A percentile compares a stretch with the other conserved stretches of the same genome.
Evolutionary conservation across 805 yeast species (phyloP).

Genomic region (Metschnikowia baotianmanensis): DNA sequence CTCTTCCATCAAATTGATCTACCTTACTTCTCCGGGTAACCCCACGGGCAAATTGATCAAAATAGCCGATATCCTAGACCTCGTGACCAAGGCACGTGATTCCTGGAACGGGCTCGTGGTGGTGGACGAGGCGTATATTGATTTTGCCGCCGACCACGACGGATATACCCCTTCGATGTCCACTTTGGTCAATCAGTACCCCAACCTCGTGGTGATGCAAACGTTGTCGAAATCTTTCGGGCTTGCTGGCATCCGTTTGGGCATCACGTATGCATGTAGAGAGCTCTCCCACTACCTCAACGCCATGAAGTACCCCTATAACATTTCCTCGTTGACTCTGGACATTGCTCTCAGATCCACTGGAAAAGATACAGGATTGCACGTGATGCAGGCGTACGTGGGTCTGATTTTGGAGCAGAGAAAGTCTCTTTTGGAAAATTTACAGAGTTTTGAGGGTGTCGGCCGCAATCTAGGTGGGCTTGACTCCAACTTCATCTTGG

Average conservation of each 20-base stretch:
- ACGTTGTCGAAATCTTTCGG: conserved; percentile 95
- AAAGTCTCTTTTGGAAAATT: conserved; percentile 45
- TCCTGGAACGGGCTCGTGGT: conserved; percentile 76
- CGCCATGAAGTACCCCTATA: conserved; percentile 94
- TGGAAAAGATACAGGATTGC: conserved; percentile 48
- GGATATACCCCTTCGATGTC: conserved; percentile 57
- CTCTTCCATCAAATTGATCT: conserved; percentile 65
- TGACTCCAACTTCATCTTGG: conserved; percentile 81
- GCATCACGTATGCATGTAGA: conserved; percentile 66
- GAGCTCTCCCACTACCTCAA: conserved; percentile 69
- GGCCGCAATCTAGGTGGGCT: conserved; percentile 78
- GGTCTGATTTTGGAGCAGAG: conserved; percentile 55
- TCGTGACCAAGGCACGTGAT: conserved; percentile 47
- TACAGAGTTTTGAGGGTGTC: conserved; percentile 58
- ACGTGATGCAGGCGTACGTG: conserved; percentile 56
- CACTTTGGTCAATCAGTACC: conserved; percentile 76
- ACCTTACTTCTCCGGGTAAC: conserved; percentile 94
- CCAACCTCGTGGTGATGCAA: conserved; percentile 84
- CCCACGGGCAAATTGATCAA: conserved; percentile 78
- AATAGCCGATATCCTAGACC: conserved; percentile 29
- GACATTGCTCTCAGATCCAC: conserved; percentile 75
- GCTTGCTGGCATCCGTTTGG: conserved; percentile 89
- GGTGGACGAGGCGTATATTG: conserved; percentile 94
- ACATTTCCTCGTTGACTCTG: conserved; percentile 80
- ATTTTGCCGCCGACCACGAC: conserved; percentile 47